phyloP scores from a whole-genome alignment of 2,329 filamentous ascomycete species.

The Magnaporthales sp. region DNA sequence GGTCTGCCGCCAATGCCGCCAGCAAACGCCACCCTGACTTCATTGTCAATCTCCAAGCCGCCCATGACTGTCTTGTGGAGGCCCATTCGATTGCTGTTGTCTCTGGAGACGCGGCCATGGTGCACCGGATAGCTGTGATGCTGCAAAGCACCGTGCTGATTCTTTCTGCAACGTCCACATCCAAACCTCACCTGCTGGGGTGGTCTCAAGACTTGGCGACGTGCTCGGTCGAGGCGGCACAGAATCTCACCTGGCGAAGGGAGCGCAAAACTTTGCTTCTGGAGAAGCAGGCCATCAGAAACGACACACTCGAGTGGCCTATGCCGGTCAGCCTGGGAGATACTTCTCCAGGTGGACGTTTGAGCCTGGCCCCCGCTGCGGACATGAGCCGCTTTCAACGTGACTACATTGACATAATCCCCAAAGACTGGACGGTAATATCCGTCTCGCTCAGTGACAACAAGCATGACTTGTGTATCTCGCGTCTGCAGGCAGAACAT shows the following conservation, averaged over 20 bases:
- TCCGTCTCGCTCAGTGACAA: slow-evolving; percentile 79
- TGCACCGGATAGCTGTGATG: slow-evolving; percentile 55
- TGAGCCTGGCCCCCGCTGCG: not conserved
- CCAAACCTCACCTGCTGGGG: slow-evolving; percentile 34
- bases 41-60: slow-evolving; percentile 51
- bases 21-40: slow-evolving; percentile 32
- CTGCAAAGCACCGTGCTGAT: slow-evolving; percentile 58
- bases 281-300: slow-evolving; percentile 33
- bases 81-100: slow-evolving; percentile 50
- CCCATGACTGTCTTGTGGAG: slow-evolving; percentile 56
- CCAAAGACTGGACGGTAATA: slow-evolving; percentile 72
- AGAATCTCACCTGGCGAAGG: slow-evolving; percentile 59
- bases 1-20: slow-evolving; percentile 11
- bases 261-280: slow-evolving; percentile 46
- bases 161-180: slow-evolving; percentile 50
- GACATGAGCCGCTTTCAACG: slow-evolving; percentile 61
- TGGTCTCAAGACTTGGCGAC: slow-evolving; percentile 49
- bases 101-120: slow-evolving; percentile 46
- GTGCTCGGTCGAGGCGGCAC: slow-evolving; percentile 59
- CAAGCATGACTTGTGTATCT: slow-evolving; percentile 76
- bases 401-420: slow-evolving; percentile 80
- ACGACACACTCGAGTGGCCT: slow-evolving; percentile 24
- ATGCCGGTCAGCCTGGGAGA: slow-evolving; percentile 18
- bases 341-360: not conserved
- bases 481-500: slow-evolving; percentile 67